A percentile compares a stretch with the other conserved stretches of the same genome.
Conservation (phyloP, 306 rosid species). For the Dryas alaskensis region DNA sequence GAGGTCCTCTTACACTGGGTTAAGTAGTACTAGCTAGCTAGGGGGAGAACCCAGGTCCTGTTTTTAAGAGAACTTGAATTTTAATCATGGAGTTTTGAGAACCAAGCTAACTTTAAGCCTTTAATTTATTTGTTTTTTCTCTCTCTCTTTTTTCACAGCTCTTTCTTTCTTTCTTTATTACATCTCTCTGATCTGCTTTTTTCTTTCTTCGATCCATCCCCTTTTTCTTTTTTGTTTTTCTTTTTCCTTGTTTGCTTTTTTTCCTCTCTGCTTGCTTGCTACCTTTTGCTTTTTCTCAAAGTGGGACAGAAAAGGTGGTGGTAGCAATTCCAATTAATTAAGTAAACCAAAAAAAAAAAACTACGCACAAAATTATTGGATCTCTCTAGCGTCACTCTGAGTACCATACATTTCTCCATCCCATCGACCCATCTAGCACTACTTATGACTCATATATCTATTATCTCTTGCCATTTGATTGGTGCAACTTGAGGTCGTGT, state of each 20-base stretch:
- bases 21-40: constrained; percentile 38
- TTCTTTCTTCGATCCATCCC: constrained; percentile 38
- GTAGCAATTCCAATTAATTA: constrained; percentile 59
- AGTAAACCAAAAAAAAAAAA: constrained; percentile 32
- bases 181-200: constrained; percentile 25
- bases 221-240: constrained; percentile 46
- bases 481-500: too few species aligned
- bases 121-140: constrained; percentile 43
- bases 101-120: constrained; percentile 11
- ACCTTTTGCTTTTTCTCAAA: constrained; percentile 67
- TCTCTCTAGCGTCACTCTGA: constrained; percentile 33
- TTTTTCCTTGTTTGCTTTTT: constrained; percentile 48
- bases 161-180: constrained; percentile 16
- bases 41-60: constrained; percentile 30
- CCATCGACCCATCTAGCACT: constrained; percentile 36
- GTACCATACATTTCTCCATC: constrained; percentile 32
- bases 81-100: constrained; percentile 73
- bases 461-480: not conserved
- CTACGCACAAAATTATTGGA: not conserved
- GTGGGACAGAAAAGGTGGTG: constrained; percentile 73
- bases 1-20: constrained; percentile 49
- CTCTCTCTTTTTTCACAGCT: constrained; percentile 26
- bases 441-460: too few species aligned
- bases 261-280: constrained; percentile 35
- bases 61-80: constrained; percentile 53